Base-by-base conservation (phyloP, 257 asterid species). In the Solanum chiquidenum region DNA sequence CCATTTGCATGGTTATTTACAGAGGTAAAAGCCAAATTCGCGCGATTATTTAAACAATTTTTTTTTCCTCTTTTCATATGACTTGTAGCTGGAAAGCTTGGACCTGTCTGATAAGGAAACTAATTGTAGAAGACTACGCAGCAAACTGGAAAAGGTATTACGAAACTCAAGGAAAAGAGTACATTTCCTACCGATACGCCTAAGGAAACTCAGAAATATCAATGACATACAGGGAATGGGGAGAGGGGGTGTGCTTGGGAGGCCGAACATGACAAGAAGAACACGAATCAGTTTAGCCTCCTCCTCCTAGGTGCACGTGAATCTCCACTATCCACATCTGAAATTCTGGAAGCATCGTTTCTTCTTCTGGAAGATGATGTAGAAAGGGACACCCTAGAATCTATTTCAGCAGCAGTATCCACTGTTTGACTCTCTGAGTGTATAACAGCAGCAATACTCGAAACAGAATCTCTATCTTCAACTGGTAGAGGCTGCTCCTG, bases 371-470 rank as follows among this genome's bases (percentile, higher is more conserved):
- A 97, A 25, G 99, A 95, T 8, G 95, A 94, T 12, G 98, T 95
- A 7, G 98, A 95, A 5, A 93, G 92, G 5, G 99, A 93, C 55
- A 95, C 98, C 0, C 92, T 95, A 29, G 99, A 97, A 88, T 96
- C 98, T 27, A 94, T 96, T 86, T 97, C 99, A 13, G 95, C 87
- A 5, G 98, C 98, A 58, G 95, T 97, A 72, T 97, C 99, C 80
- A 96, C 88, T 3, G 99, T 97, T 83, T 95, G 98, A 86, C 98
- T 94, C 94, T 96, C 99, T 0, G 99, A 97, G 77, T 96, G 99
- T 90, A 97, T 96, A 40, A 94, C 98, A 72, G 99, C 99, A 69
- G 99, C 99, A 82, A 97, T 95, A 90, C 99, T 97, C 5, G 99
- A 97, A 12, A 96, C 90, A 1, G 99, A 96, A 86, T 95, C 98